These are phyloP conservation scores for Pythium phragmiticola DNA, from an alignment of 352 stramenopile species.

Conservation along the genomic window DNA sequence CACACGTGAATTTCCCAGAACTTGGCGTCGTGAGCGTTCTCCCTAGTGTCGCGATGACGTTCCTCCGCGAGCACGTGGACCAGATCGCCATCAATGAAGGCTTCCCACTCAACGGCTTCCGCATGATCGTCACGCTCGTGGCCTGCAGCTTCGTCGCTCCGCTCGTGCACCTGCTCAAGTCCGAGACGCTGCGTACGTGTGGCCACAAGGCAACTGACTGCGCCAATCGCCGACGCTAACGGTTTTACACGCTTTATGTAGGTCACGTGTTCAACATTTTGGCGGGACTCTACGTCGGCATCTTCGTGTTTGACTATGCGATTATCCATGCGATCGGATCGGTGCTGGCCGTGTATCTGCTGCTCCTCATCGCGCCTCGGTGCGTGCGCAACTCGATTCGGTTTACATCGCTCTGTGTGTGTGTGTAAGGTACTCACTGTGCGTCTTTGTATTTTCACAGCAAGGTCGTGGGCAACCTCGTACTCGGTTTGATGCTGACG, in stretches of 20 bases:
- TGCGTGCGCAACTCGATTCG: constrained; percentile 16
- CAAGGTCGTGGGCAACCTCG: constrained; percentile 62
- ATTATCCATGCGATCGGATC: constrained; percentile 74
- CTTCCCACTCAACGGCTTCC: constrained; percentile 77
- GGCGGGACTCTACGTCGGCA: constrained; percentile 55
- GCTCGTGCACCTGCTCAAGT: constrained; percentile 53
- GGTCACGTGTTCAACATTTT: constrained; percentile 74
- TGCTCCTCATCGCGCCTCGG: constrained; percentile 67
- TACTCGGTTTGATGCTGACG: constrained; percentile 52
- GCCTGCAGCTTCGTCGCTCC: constrained; percentile 68
- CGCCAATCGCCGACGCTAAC: no score
- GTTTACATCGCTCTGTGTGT: not conserved
- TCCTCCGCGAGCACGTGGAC: constrained; percentile 67
- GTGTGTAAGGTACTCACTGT: not conserved
- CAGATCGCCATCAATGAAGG: constrained; percentile 60
- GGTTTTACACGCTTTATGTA: constrained; percentile 16
- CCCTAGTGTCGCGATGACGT: constrained; percentile 35
- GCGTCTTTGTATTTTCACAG: constrained; percentile 22
- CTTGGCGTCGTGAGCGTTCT: no score
- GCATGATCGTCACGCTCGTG: constrained; percentile 70
- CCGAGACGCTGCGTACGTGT: constrained; percentile 59
- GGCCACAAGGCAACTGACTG: not conserved
- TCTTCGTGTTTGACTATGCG: constrained; percentile 81
- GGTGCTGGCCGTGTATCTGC: constrained; percentile 55
- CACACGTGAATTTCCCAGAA: constrained; percentile 15